Conservation (phyloP, 2,329 filamentous ascomycete genomes). For the Mycocentrospora acerina region DNA sequence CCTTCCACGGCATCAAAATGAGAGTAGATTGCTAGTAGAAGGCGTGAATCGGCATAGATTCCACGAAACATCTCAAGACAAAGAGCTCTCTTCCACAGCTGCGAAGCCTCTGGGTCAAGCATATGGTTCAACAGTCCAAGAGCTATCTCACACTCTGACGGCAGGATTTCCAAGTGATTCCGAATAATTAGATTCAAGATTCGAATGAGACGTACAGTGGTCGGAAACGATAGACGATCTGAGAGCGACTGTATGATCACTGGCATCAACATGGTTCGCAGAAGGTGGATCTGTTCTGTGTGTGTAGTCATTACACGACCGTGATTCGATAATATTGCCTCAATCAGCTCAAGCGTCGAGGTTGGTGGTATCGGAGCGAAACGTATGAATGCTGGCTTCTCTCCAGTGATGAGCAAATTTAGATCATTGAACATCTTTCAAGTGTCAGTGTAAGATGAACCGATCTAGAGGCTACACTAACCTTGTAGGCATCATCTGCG, state of each 20-base stretch:
- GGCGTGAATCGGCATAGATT: constrained; percentile 76
- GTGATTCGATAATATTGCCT: constrained; percentile 85
- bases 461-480: constrained; percentile 30
- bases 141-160: constrained; percentile 79
- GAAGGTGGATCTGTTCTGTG: constrained; percentile 75
- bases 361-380: constrained; percentile 77
- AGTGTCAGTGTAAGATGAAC: constrained; percentile 8
- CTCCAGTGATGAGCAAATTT: constrained; percentile 81
- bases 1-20: constrained; percentile 74
- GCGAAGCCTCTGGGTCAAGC: constrained; percentile 77
- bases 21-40: constrained; percentile 77
- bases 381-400: constrained; percentile 77
- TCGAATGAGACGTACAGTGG: constrained; percentile 77
- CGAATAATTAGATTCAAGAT: constrained; percentile 81
- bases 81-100: constrained; percentile 81
- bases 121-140: constrained; percentile 80
- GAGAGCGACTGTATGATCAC: constrained; percentile 76
- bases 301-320: constrained; percentile 76
- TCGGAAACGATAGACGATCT: constrained; percentile 76
- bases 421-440: constrained; percentile 80
- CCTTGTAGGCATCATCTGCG: constrained; percentile 81
- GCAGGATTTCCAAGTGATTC: constrained; percentile 72
- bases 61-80: constrained; percentile 90
- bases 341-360: constrained; percentile 87
- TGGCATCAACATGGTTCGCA: constrained; percentile 78